These are phyloP conservation scores for Yamadazyma akitaensis DNA, from an alignment of 805 yeast genomes.

Conservation along the genomic window DNA sequence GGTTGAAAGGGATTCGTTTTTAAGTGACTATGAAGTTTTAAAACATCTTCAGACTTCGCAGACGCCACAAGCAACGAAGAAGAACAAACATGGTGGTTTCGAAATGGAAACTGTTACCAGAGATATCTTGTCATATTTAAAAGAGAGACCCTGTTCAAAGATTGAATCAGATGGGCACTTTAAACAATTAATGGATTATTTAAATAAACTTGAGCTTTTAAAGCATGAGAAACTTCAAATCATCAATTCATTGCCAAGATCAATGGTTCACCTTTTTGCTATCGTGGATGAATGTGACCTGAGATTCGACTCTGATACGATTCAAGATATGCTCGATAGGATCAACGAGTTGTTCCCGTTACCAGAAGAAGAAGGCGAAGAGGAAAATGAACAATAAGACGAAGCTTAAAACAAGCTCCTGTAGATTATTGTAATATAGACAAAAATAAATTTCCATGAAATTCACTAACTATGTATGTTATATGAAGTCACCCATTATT, in stretches of 20 bases:
- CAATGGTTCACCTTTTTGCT: constrained; percentile 74
- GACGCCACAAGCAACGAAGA: constrained; percentile 28
- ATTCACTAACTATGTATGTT: neutral
- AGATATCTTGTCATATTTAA: constrained; percentile 44
- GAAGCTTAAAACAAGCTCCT: neutral
- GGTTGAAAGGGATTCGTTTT: constrained; percentile 50
- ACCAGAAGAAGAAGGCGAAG: constrained; percentile 28
- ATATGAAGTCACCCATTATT: constrained; percentile 13
- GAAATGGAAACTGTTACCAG: constrained; percentile 49
- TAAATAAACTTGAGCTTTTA: constrained; percentile 57
- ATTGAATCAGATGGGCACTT: constrained; percentile 23
- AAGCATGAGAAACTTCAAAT: constrained; percentile 84
- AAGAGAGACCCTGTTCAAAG: constrained; percentile 21
- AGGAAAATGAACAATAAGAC: constrained; percentile 8
- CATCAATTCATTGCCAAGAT: constrained; percentile 74
- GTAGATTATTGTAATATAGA: constrained; percentile 5
- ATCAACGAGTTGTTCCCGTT: constrained; percentile 54
- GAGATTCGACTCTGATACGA: constrained; percentile 67
- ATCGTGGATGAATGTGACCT: constrained; percentile 91
- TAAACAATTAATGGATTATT: constrained; percentile 39
- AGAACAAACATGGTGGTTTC: constrained; percentile 38
- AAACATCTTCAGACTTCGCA: constrained; percentile 48
- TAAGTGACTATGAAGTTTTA: constrained; percentile 65
- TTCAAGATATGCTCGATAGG: constrained; percentile 55
- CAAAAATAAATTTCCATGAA: too few species aligned